Base-by-base conservation (phyloP, 345 rosid species). In the Pugionium cornutum region DNA sequence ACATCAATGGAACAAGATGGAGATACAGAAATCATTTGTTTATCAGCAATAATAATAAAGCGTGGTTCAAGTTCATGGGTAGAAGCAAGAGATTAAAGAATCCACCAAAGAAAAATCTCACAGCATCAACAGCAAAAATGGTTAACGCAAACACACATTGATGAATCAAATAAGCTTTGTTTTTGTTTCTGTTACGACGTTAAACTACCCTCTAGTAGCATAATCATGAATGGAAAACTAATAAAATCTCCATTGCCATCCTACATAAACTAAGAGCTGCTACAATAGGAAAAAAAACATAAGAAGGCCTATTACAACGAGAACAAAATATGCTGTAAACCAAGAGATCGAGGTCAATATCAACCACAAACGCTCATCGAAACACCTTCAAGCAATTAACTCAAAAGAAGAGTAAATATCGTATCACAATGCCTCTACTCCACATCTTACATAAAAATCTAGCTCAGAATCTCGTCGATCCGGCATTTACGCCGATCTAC, bases 401-500 rank as follows among this genome's bases (percentile, higher is more conserved):
- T 37, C 43, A 49, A 27, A 2, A 33, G 9, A 31, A 26, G 5
- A 56, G 27, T 43, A 58, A 65, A 58, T 66, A 62, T 58, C 62
- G 65, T 2, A 73, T 33, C 66, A 25, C 28, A 34, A 33, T 48
- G 46, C 27, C 61, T 2, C 27, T 34, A 60, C 5, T 43, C 32
- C n/a, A 3, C 4, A 46, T 0, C 52, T 26, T 34, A 56, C 4
- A 63, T 4, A 29, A 18, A 27, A 58, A 57, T 31, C 61, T 42
- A 57, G 25, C 48, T 57, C 36, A 50, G n/a, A 64, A 18, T 4
- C 61, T 72, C 28, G n/a, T 58, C 54, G 64, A 71, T 64, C 69
- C 56, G 53, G 10, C 4, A 34, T 53, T 31, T 26, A 42, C 4
- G 2, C 18, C 29, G 67, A 69, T 68, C 66, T 49, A 68, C 51